Evolutionary conservation across 1,284 basidiomycete species (phyloP), one percentile per base, ranked within the genome.

Genomic region (Mycena citricolor): DNA sequence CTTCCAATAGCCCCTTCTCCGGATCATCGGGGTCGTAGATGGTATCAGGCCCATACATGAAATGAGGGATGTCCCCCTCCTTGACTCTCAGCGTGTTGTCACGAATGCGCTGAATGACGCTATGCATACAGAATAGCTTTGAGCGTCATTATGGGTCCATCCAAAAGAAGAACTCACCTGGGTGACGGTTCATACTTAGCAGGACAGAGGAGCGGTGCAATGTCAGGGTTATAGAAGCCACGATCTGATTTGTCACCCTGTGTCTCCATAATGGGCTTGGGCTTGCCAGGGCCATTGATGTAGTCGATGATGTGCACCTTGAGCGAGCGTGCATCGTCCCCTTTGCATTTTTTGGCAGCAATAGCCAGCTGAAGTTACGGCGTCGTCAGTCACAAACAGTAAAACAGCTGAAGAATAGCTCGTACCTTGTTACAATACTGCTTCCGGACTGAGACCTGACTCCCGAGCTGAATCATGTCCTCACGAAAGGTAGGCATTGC

Each of bases 401-500:
- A 14, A 13, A 4, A 13, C n/a, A 12, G 8, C 20, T 7, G 17
- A 13, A 1, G 10, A 7, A 8, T 42, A 37, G 13, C 8, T n/a
- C 24, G 31, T 29, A 21, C 19, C 39, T 41, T 13, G 4, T 21
- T 19, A 30, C 33, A 43, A 11, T 17, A 25, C 11, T 7, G 8
- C 16, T 31, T 35, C 13, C 42, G 42, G 8, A 37, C 28, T 11
- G 16, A 8, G 2, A 12, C 11, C 6, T 43, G 10, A 4, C 42
- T 35, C 10, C 33, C 42, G 3, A 43, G 28, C 3, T n/a, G 23
- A 11, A 43, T 31, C 42, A 43, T 43, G 0, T 43, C 42, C 8
- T 43, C 42, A n/a, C n/a, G 16, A 6, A 43, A 37, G 1, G 22
- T 24, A 1, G 42, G 42, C 21, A 43, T 43, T 2, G 21, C 34